Evolutionary conservation across 1,139 yeast genomes (phyloP), one percentile per base, ranked within the genome.

Genomic region (Pichia kudriavzevii): DNA sequence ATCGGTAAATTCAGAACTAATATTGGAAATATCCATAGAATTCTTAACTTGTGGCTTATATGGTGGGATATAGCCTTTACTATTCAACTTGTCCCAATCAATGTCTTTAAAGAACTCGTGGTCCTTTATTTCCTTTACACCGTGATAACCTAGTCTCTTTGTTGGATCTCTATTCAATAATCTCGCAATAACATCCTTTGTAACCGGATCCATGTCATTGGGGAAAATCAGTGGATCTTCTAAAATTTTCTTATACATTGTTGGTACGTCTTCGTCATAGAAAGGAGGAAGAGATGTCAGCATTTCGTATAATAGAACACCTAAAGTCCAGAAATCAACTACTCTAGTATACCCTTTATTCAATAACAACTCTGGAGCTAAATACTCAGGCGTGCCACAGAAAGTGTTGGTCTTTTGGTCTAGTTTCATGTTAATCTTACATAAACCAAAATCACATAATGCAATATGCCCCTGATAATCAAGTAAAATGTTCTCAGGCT

Each of bases 401-500:
- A 88, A 88, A 0, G 98, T 91, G 52, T 80, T 82, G 3, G 98
- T 91, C 58, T 84, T 84, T 40, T 58, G 59, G 32, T 58, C 60
- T 19, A 56, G 39, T 45, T 77, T 75, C 97, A 91, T 91, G 64
- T 91, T 85, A 49, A 91, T 72, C 60, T 91, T 91, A 63, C 97
- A 91, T 36, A 91, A 69, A 4, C 98, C 98, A 58, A 91, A 91
- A 63, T 91, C 98, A 64, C 98, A 91, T 43, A 91, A 66, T 1
- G 97, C 96, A 56, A 91, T 91, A 59, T 91, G 98, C 3, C 98
- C 98, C 52, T 91, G 94, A 60, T 87, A 87, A 58, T 91, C 97
- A 37, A 91, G 63, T 49, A 91, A 63, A 45, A 91, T 91, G 59
- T 91, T 91, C 55, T 91, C 98, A 1, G 98, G 97, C 60, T 91